Evolutionary conservation across 176 grass and related monocot species (phyloP).

Genomic region (Bonia amplexicaulis): DNA sequence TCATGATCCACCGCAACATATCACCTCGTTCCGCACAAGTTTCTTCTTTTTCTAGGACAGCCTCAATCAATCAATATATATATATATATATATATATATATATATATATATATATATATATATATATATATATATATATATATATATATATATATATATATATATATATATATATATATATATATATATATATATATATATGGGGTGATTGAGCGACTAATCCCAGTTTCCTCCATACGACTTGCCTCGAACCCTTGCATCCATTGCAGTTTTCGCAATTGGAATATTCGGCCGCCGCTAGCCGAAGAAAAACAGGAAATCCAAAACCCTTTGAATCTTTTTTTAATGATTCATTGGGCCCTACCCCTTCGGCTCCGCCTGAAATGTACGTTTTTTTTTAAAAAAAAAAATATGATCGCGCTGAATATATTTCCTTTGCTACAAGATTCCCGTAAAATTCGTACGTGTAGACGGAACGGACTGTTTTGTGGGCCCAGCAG

Average conservation of each 20-base stretch:
- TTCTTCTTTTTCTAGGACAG: too few species aligned
- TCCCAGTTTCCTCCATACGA: not conserved
- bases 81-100: too few species aligned
- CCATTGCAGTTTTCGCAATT: not conserved
- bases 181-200: too few species aligned
- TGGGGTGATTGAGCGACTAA: too few species aligned
- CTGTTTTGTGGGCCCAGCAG: not conserved
- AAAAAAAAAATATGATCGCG: not conserved
- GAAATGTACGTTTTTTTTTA: not conserved
- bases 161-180: too few species aligned
- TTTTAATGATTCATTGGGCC: not conserved
- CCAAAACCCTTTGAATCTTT: not conserved
- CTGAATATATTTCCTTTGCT: not conserved
- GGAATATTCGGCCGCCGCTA: not conserved
- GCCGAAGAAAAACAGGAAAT: not conserved
- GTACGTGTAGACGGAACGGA: not conserved
- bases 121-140: too few species aligned
- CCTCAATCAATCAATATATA: too few species aligned
- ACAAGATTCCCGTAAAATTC: not conserved
- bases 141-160: too few species aligned
- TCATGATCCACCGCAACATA: too few species aligned
- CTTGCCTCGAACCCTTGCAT: not conserved
- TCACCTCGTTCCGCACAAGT: too few species aligned
- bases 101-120: too few species aligned
- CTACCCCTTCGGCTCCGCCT: not conserved